phyloP scores from a whole-genome alignment of 176 grass and related monocot species.

The Aegilops speltoides region DNA sequence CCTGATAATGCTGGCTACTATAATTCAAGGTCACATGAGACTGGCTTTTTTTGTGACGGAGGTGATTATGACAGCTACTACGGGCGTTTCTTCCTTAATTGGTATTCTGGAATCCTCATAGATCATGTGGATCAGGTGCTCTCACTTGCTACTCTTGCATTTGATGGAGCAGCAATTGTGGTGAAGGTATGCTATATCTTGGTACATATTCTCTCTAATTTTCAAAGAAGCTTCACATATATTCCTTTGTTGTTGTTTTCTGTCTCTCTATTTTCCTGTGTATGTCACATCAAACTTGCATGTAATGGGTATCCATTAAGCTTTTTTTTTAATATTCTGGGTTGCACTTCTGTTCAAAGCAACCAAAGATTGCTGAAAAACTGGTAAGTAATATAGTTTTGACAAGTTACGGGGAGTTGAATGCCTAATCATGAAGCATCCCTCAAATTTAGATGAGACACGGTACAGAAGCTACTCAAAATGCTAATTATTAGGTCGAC shows the following conservation, averaged over 20 bases:
- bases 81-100: slow-evolving; percentile 89
- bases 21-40: slow-evolving; percentile 90
- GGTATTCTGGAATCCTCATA: slow-evolving; percentile 78
- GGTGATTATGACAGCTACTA: slow-evolving; percentile 92
- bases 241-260: neutral
- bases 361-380: slow-evolving; percentile 3
- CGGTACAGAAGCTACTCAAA: neutral
- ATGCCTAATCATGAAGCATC: neutral
- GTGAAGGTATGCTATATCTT: slow-evolving; percentile 56
- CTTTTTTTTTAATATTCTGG: neutral
- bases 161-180: slow-evolving; percentile 79
- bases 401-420: neutral
- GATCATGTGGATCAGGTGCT: slow-evolving; percentile 82
- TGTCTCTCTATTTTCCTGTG: neutral
- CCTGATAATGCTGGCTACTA: slow-evolving; percentile 92
- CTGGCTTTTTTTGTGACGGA: slow-evolving; percentile 89
- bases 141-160: slow-evolving; percentile 81
- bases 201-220: slow-evolving; percentile 1
- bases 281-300: neutral
- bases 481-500: slow-evolving; percentile 12
- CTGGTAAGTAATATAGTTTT: neutral
- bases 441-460: neutral
- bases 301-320: neutral
- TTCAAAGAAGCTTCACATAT: neutral
- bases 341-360: slow-evolving; percentile 7